A percentile compares a stretch with the other conserved stretches of the same genome.
Evolutionary conservation across 2,329 filamentous ascomycete genomes (phyloP).

Genomic region (Penicillium sp.): DNA sequence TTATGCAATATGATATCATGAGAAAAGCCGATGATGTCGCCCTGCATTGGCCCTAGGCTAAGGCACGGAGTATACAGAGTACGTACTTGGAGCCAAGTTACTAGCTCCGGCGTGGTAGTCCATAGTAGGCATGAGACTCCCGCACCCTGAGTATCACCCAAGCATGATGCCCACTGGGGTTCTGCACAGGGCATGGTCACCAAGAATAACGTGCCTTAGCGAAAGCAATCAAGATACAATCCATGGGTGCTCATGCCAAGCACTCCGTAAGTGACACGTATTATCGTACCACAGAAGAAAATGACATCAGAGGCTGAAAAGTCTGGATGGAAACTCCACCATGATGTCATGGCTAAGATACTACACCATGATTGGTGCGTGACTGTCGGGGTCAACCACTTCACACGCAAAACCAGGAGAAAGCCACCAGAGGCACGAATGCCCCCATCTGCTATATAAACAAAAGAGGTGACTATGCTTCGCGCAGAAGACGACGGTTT

Average conservation of each 20-base stretch:
- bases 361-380: conserved; percentile 12
- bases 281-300: not conserved
- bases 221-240: not conserved
- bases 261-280: not conserved
- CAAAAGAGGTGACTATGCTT: conserved; percentile 6
- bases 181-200: not conserved
- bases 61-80: not conserved
- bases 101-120: not conserved
- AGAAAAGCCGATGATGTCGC: conserved; percentile 6
- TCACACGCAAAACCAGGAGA: conserved; percentile 9
- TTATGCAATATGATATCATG: conserved; percentile 26
- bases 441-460: conserved; percentile 18
- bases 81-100: not conserved
- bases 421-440: conserved; percentile 4
- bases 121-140: not conserved
- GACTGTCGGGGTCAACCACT: conserved; percentile 8
- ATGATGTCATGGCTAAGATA: conserved; percentile 19
- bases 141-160: not conserved
- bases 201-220: too few species aligned
- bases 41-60: conserved; percentile 4
- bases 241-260: not conserved
- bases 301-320: conserved; percentile 25
- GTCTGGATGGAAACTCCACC: not conserved
- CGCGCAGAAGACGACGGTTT: not conserved
- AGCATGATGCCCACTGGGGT: not conserved